Evolutionary conservation across 805 yeast species (phyloP).

Genomic region (Kluyveromyces starmeri): DNA sequence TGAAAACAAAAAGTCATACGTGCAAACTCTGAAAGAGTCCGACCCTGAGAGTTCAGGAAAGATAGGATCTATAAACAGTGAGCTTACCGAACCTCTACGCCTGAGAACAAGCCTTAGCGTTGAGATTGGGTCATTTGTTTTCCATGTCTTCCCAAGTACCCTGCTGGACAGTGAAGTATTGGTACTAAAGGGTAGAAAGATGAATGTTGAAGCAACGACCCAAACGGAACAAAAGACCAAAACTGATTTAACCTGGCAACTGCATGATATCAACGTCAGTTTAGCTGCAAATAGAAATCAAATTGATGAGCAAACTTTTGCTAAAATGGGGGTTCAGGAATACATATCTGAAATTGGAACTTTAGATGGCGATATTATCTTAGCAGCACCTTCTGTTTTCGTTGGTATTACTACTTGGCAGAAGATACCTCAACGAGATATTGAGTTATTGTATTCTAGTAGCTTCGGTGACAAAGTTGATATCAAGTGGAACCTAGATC

Average conservation of each 20-base stretch:
- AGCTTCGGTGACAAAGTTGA: slow-evolving; percentile 86
- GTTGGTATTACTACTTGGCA: slow-evolving; percentile 74
- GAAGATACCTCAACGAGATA: slow-evolving; percentile 37
- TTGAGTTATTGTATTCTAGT: slow-evolving; percentile 62
- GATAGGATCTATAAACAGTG: slow-evolving; percentile 20
- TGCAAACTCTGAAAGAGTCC: slow-evolving; percentile 63
- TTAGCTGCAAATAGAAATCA: slow-evolving; percentile 50
- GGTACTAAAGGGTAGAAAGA: slow-evolving; percentile 46
- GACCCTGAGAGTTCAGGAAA: slow-evolving; percentile 22
- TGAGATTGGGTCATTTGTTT: slow-evolving; percentile 42
- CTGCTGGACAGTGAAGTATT: slow-evolving; percentile 71
- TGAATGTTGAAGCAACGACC: slow-evolving; percentile 41
- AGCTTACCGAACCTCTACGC: slow-evolving; percentile 23
- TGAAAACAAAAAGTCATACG: slow-evolving; percentile 64
- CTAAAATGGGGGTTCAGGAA: slow-evolving; percentile 39
- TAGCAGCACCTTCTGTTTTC: slow-evolving; percentile 66
- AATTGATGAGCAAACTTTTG: slow-evolving; percentile 40
- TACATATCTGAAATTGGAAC: slow-evolving; percentile 47
- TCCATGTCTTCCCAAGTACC: slow-evolving; percentile 77
- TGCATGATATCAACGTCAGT: slow-evolving; percentile 58
- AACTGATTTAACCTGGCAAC: slow-evolving; percentile 49
- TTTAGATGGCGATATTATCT: slow-evolving; percentile 72
- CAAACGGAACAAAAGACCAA: slow-evolving; percentile 32
- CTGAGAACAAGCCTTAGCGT: slow-evolving; percentile 65
- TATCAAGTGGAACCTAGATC: slow-evolving; percentile 88